Evolutionary conservation across 2,329 filamentous ascomycete genomes (phyloP).

Genomic region (Myriosclerotinia duriaeana): DNA sequence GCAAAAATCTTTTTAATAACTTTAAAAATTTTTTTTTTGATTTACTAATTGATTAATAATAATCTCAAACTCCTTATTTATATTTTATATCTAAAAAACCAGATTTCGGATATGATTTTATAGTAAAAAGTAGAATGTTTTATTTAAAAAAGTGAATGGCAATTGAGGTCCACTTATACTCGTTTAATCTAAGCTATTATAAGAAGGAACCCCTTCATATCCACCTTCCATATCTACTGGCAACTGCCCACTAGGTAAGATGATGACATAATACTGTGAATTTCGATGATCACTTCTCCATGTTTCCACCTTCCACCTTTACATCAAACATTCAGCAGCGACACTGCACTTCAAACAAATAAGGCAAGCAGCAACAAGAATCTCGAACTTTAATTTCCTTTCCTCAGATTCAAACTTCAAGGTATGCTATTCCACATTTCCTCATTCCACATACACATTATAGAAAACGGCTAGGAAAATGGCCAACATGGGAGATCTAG

Average conservation of each 20-base stretch:
- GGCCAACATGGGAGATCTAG: background rate
- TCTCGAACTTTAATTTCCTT: background rate
- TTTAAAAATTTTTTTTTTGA: no score
- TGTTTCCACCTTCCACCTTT: slow-evolving; percentile 1
- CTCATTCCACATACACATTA: background rate
- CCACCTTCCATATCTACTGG: no score
- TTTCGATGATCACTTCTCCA: slow-evolving; percentile 12
- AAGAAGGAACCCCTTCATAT: no score
- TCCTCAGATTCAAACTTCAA: background rate
- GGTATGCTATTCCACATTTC: background rate
- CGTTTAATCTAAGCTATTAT: no score
- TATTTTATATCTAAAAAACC: no score
- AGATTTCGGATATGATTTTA: no score
- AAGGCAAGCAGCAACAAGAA: background rate
- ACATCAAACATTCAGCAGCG: background rate
- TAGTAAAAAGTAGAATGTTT: no score
- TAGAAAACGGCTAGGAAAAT: background rate
- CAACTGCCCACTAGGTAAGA: background rate
- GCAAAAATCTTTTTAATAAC: no score
- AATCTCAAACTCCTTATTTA: no score
- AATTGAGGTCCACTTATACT: no score
- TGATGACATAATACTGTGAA: slow-evolving; percentile 18
- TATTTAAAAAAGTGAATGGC: no score
- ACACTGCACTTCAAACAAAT: background rate
- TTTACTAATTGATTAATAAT: no score